Base-by-base conservation (phyloP, 345 rosid species). In the Populus euphratica region DNA sequence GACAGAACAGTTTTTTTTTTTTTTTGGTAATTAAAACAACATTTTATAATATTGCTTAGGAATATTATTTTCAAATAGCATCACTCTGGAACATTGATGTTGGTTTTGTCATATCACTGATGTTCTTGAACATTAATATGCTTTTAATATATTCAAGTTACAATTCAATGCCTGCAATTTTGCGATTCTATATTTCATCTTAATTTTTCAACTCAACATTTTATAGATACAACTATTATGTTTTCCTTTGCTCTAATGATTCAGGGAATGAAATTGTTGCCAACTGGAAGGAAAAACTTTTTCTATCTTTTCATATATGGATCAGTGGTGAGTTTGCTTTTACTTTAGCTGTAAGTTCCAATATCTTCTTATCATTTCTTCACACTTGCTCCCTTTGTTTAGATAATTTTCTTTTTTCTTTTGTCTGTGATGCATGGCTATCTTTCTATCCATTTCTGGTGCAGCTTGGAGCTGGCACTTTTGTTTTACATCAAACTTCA, bases 401-500 rank as follows among this genome's bases (percentile, higher is more conserved):
- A 21, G 25, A 54, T 54, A 54, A 54, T 47, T 14, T 47, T 7
- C 59, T 4, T 61, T 44, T 61, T 31, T 7, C 18, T 68, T 69
- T 29, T 29, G 21, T 81, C 44, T 78, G 13, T 18, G 6, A n/a
- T 47, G 73, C 72, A 27, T n/a, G 25, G 54, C 59, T 59, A 65
- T 72, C 81, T 85, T 38, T 79, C 59, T 68, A 13, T 81, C 35
- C 6, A 61, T 75, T 80, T 64, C 61, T 70, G 62, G 78, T 86
- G 79, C 88, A 94, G 98, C 78, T 96, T 77, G 97, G 97, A 5
- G 93, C 91, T 79, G 97, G 97, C 79, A 89, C 99, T 44, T 89
- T 88, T 67, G 81, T 96, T 36, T 83, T 96, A 49, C 98, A 91
- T 87, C 94, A 93, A 25, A 87, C 93, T 52, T 94, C 97, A 20